Evolutionary conservation across 1,139 yeast species (phyloP), one percentile per base, ranked within the genome.

Genomic region (Sugiyamaella xylanicola): DNA sequence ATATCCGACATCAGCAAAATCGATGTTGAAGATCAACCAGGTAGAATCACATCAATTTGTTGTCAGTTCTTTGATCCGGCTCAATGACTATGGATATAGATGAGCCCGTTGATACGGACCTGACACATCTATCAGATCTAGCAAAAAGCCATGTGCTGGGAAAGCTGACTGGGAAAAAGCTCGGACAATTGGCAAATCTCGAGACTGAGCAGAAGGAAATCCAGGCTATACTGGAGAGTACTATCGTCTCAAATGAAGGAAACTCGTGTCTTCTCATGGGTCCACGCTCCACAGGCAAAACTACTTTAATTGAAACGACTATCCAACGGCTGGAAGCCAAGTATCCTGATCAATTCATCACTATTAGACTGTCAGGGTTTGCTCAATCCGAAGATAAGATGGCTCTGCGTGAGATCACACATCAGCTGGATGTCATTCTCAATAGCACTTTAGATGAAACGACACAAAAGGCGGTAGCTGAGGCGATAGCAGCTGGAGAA

Each of bases 341-440:
- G 42, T 76, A 76, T 61, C 67, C 71, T 1, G 70, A 68, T 3
- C 75, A 77, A 53, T 90, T 84, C 67, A 75, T 92, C 19, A 76
- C 80, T 0, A 81, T 93, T 9, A 70, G 79, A 35, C 73, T 93
- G 42, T 84, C 86, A 59, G 96, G 97, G 0, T 73, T 79, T 35
- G 78, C 86, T 2, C 96, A 89, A 65, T 69, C 80, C 1, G 93
- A 87, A 64, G 99, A 93, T 65, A 79, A 77, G 50, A 75, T 81
- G 53, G 98, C 98, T 0, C 79, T 93, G 9, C 78, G 93, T 53
- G 95, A 90, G 62, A 87, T 93, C 56, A 96, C 96, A 0, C 76
- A 87, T 45, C 98, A 92, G 69, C 73, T 93, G 52, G 95, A 88
- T 62, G 61, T 39, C 2, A 41, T 43, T 17, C 47, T 49, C n/a